phyloP scores from a whole-genome alignment of 2,329 filamentous ascomycete species.

The Didymella segeticola region DNA sequence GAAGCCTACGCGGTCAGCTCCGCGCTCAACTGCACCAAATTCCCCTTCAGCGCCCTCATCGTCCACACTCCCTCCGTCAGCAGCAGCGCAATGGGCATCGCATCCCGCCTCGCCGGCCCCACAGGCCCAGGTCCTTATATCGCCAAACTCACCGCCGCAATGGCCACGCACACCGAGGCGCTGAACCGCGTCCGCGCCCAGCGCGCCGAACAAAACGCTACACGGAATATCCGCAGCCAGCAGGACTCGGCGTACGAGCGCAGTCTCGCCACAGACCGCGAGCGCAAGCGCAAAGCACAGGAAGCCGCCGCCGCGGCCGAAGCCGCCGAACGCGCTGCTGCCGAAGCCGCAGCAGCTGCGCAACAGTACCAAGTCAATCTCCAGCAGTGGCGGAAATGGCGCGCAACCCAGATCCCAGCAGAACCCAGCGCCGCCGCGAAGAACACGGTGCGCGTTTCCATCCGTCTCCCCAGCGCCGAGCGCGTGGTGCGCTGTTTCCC shows the following conservation, averaged over 20 bases:
- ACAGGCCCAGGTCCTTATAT: constrained; percentile 75
- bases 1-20: constrained; percentile 94
- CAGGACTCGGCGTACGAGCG: constrained; percentile 95
- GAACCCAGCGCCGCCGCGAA: constrained; percentile 72
- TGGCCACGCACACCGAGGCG: constrained; percentile 77
- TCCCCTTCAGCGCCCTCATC: constrained; percentile 85
- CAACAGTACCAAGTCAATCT: constrained; percentile 62
- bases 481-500: constrained; percentile 79
- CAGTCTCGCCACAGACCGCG: constrained; percentile 84
- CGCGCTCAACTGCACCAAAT: constrained; percentile 88
- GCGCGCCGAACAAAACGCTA: constrained; percentile 78
- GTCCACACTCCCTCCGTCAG: constrained; percentile 87
- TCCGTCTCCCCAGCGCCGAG: constrained; percentile 70
- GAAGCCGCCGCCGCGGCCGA: constrained; percentile 74
- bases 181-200: constrained; percentile 77
- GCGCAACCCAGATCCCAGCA: constrained; percentile 68
- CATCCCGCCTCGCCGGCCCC: constrained; percentile 78
- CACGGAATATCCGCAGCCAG: constrained; percentile 80
- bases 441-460: constrained; percentile 73
- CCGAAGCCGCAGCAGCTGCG: constrained; percentile 68
- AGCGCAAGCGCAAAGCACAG: constrained; percentile 76
- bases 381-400: constrained; percentile 81
- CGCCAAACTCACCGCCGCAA: constrained; percentile 74
- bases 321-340: constrained; percentile 70
- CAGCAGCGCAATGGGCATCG: constrained; percentile 86